Evolutionary conservation across 108 stramenopile genomes (phyloP).

Genomic region (Parmales sp.): DNA sequence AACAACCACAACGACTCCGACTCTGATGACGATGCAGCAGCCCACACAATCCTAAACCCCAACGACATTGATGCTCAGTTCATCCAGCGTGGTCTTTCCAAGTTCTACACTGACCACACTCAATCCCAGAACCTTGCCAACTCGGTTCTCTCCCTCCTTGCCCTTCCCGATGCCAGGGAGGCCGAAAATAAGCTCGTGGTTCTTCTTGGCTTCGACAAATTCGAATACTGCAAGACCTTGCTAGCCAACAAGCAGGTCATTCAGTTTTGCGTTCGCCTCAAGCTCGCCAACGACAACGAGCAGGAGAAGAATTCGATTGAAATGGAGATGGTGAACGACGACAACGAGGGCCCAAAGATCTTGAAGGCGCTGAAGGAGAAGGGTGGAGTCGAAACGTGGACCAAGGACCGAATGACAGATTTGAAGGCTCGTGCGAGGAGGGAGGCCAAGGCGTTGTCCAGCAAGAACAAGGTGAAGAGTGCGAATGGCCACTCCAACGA

Average conservation of each 20-base stretch:
- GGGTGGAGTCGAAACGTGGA: conserved; percentile 65
- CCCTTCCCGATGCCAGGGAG: conserved; percentile 58
- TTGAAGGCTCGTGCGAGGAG: conserved; percentile 42
- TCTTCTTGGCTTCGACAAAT: conserved; percentile 86
- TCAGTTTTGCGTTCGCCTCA: conserved; percentile 83
- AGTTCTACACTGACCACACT: not conserved
- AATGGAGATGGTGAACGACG: conserved; percentile 54
- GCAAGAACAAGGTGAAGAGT: conserved; percentile 12
- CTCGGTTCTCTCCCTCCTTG: conserved; percentile 14
- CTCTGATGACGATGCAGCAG: conserved; percentile 12
- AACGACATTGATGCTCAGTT: conserved; percentile 45
- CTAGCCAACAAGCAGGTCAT: conserved; percentile 77
- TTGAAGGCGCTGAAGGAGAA: conserved; percentile 70
- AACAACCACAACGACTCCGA: conserved; percentile 66
- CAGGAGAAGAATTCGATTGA: conserved; percentile 68
- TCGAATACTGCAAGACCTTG: conserved; percentile 86
- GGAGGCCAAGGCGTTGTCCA: conserved; percentile 27
- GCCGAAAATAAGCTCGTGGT: conserved; percentile 90
- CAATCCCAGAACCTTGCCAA: not conserved
- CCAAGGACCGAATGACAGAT: conserved; percentile 59
- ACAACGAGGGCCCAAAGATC: conserved; percentile 65
- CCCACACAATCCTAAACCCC: conserved; percentile 19
- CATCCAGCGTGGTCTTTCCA: not conserved
- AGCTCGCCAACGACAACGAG: conserved; percentile 72
- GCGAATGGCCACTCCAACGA: conserved; percentile 40